Percentiles rank a stretch among this genome's conserved stretches.
Conservation (phyloP, 2,329 filamentous ascomycete species). For the Blumeriella jaapii region DNA sequence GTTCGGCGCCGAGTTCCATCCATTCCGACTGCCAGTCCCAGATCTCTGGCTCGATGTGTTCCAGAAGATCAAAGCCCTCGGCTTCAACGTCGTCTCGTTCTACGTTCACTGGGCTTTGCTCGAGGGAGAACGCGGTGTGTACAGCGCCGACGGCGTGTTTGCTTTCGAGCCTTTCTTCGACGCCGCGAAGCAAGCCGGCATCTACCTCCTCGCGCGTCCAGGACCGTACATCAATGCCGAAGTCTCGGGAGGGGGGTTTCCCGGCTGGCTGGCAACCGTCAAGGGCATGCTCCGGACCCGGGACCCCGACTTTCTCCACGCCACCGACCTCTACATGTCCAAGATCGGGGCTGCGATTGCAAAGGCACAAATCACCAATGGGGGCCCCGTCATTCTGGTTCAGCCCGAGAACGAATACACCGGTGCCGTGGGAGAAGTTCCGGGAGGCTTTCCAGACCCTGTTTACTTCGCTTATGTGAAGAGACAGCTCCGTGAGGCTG, state of each 20-base stretch:
- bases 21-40: conserved; percentile 48
- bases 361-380: conserved; percentile 69
- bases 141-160: conserved; percentile 60
- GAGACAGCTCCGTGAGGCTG: conserved; percentile 53
- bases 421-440: conserved; percentile 33
- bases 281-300: conserved; percentile 52
- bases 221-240: conserved; percentile 67
- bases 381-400: conserved; percentile 65
- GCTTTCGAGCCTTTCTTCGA: conserved; percentile 65
- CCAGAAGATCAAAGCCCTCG: conserved; percentile 71
- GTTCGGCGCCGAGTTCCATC: conserved; percentile 53
- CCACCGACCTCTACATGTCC: conserved; percentile 49
- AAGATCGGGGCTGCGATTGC: conserved; percentile 57
- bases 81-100: conserved; percentile 70
- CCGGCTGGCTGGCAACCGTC: conserved; percentile 66
- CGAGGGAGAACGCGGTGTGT: conserved; percentile 61
- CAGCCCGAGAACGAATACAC: conserved; percentile 80
- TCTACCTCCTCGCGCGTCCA: conserved; percentile 57
- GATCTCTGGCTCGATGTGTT: conserved; percentile 61
- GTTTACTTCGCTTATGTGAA: conserved; percentile 61
- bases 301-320: conserved; percentile 48
- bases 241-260: conserved; percentile 64
- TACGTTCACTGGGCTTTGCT: conserved; percentile 70
- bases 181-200: conserved; percentile 58
- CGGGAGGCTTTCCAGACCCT: conserved; percentile 47